Conservation (phyloP, 495 filamentous ascomycete genomes). For the Penicillium fimorum region DNA sequence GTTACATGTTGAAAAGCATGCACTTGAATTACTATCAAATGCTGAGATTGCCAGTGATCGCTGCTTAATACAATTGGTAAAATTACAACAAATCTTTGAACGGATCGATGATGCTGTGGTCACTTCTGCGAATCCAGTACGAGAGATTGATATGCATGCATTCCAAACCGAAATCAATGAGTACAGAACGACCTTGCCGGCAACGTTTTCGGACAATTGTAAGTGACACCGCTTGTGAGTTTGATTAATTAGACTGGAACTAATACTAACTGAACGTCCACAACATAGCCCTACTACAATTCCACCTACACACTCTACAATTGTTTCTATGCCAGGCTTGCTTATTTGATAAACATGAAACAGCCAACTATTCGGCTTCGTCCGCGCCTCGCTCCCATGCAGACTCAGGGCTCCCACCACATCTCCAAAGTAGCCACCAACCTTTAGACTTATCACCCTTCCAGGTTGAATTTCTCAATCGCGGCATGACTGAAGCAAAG, state of each 20-base stretch:
- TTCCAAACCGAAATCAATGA: constrained; percentile 3
- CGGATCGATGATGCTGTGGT: constrained; percentile 13
- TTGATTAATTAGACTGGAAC: neutral
- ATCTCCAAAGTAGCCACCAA: neutral
- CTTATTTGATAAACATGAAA: constrained; percentile 5
- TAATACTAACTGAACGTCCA: neutral
- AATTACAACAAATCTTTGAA: constrained; percentile 15
- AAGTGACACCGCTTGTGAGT: neutral
- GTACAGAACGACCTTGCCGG: neutral
- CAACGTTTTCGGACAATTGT: neutral
- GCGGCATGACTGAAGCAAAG: constrained; percentile 18
- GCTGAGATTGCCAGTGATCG: constrained; percentile 3
- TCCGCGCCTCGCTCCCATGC: neutral
- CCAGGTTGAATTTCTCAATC: constrained; percentile 11
- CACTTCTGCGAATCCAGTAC: constrained; percentile 1
- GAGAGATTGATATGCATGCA: constrained; percentile 2
- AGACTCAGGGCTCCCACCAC: neutral
- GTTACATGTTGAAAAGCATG: constrained; percentile 1
- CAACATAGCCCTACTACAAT: neutral
- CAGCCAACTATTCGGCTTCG: neutral
- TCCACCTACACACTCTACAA: constrained; percentile 2
- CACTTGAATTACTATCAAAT: constrained; percentile 2
- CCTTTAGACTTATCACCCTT: neutral
- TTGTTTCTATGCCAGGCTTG: constrained; percentile 5
- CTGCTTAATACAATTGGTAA: constrained; percentile 7